Evolutionary conservation across 306 rosid species (phyloP), one percentile per base, ranked within the genome.

Genomic region (Prunus salicina): DNA sequence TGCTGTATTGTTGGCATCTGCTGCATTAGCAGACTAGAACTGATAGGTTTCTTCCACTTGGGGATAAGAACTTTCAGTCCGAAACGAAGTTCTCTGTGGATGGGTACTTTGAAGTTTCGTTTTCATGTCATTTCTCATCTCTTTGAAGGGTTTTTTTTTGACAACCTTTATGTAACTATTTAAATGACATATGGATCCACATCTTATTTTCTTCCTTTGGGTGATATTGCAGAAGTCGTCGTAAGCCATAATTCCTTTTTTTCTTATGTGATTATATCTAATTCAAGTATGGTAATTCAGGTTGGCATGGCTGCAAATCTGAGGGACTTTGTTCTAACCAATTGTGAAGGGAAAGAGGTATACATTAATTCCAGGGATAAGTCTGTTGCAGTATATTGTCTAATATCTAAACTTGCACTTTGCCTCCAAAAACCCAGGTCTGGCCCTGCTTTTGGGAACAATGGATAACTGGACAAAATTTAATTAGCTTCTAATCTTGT

Each of bases 261-360:
- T 45, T 14, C 49, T 34, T 38, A 38, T 65, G 53, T 14, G 32
- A 43, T 28, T 19, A 53, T 53, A 53, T 41, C 50, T 69, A 5
- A 77, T 45, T 69, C 58, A 56, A 72, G 76, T 57, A 41, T 18
- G 58, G 32, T 8, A 43, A 38, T 80, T 46, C 84, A 94, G 98
- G 90, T 90, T 64, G 97, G 92, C 62, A 90, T 95, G 96, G 98
- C 98, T 80, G 97, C 96, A 76, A 95, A 95, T 82, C 83, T 92
- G 87, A 81, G 81, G 76, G 93, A 92, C 78, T 90, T 85, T 85
- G 89, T 90, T 79, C 85, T 90, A 57, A 92, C 96, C 49, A 79
- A 90, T 84, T 86, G 74, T 83, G 82, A 85, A 57, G 96, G 98
- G 75, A 79, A 90, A 72, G 96, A 90, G 98, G 98, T 87, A 86